Evolutionary conservation across 129 eudicot species (phyloP).

Genomic region (Chrysanthemum seticuspe): DNA sequence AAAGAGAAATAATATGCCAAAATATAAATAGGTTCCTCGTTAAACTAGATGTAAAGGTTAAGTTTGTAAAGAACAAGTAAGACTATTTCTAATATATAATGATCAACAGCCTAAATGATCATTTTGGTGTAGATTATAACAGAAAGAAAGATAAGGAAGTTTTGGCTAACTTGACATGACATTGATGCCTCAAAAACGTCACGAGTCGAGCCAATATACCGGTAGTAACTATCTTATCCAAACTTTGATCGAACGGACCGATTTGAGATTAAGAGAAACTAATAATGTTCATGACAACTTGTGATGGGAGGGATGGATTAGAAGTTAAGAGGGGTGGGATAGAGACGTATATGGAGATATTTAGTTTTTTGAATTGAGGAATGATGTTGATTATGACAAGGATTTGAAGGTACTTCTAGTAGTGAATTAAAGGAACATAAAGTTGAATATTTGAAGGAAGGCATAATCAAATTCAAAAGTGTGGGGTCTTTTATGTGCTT

Average conservation of each 20-base stretch:
- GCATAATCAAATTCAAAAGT: constrained; percentile 22
- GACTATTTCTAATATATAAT: not conserved
- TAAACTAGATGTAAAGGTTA: not conserved
- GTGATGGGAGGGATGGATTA: constrained; percentile 28
- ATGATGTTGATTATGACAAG: constrained; percentile 8
- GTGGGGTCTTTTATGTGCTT: constrained; percentile 26
- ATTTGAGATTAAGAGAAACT: not conserved
- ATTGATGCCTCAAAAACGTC: not conserved
- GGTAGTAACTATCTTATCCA: not conserved
- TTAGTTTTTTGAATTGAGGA: not conserved
- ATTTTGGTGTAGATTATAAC: not conserved
- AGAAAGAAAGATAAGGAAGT: not conserved
- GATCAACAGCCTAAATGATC: too few species aligned
- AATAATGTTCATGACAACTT: constrained; percentile 7
- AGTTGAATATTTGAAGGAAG: constrained; percentile 31
- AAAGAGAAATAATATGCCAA: not conserved
- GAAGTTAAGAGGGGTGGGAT: constrained; percentile 24
- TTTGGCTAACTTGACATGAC: constrained; percentile 6
- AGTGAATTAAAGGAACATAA: constrained; percentile 25
- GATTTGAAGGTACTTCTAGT: constrained; percentile 31
- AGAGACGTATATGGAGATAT: not conserved
- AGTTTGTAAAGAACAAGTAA: not conserved
- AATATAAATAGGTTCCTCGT: not conserved
- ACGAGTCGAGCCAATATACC: not conserved
- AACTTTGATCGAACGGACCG: not conserved